Conservation (phyloP, 2,329 filamentous ascomycete species). For the Neonectria neomacrospora region DNA sequence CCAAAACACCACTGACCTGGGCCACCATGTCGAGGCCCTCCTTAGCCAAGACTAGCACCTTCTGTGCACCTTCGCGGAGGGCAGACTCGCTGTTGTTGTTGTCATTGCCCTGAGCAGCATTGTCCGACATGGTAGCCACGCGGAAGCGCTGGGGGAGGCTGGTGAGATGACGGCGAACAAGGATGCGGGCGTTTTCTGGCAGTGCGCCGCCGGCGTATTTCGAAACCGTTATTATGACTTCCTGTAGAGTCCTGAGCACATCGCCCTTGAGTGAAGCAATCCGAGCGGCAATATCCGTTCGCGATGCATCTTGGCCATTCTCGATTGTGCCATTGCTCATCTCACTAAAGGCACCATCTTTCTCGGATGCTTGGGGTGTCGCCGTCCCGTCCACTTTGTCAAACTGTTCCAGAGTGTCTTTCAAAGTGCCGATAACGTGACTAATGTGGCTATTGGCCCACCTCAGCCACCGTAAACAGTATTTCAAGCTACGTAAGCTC, state of each 20-base stretch:
- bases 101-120: slow-evolving; percentile 41
- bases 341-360: slow-evolving; percentile 13
- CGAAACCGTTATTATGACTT: slow-evolving; percentile 85
- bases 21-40: slow-evolving; percentile 95
- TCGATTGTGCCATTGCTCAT: slow-evolving; percentile 17
- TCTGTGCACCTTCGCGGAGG: slow-evolving; percentile 70
- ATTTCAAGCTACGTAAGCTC: slow-evolving; percentile 84
- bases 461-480: slow-evolving; percentile 82
- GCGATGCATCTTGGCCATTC: slow-evolving; percentile 43
- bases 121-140: slow-evolving; percentile 68
- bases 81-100: slow-evolving; percentile 53
- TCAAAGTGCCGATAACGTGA: slow-evolving; percentile 78
- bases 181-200: slow-evolving; percentile 84
- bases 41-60: slow-evolving; percentile 85
- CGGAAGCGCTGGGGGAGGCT: slow-evolving; percentile 87
- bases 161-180: slow-evolving; percentile 86
- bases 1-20: slow-evolving; percentile 87
- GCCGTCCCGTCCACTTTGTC: slow-evolving; percentile 62
- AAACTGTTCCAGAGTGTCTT: slow-evolving; percentile 82
- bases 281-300: slow-evolving; percentile 63
- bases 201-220: slow-evolving; percentile 92
- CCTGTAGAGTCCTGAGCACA: slow-evolving; percentile 81
- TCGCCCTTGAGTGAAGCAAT: slow-evolving; percentile 77
- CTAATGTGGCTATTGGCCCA: slow-evolving; percentile 86
- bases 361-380: slow-evolving; percentile 27